These are phyloP conservation scores for Eimeria falciformis DNA, from an alignment of 169 alveolate genomes.

Conservation along the genomic window DNA sequence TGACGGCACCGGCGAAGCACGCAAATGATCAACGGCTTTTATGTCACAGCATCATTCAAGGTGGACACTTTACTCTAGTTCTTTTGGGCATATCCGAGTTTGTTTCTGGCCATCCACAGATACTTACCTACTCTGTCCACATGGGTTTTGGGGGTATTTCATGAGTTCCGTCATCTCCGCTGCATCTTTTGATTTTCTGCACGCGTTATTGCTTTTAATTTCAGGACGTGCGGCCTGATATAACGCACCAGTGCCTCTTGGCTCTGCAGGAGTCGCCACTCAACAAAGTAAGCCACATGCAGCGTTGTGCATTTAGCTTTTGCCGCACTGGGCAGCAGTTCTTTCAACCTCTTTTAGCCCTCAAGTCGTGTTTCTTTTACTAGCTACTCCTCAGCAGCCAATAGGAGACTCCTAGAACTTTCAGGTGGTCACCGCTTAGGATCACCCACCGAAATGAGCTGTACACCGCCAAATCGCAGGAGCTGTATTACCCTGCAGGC, in stretches of 20 bases:
- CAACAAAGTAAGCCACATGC: slow-evolving; percentile 78
- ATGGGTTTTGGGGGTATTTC: not conserved
- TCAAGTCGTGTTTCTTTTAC: not conserved
- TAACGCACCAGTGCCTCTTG: slow-evolving; percentile 86
- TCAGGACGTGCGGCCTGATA: slow-evolving; percentile 89
- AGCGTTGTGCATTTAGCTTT: not conserved
- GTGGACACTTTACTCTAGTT: not conserved
- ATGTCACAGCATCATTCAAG: not conserved
- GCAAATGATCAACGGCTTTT: not conserved
- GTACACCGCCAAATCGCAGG: not conserved
- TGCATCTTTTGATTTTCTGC: not conserved
- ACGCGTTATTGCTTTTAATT: not conserved
- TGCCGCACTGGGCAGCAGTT: not conserved
- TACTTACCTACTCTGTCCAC: too few relatives aligned
- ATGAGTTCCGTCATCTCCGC: not conserved
- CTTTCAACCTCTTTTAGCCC: not conserved
- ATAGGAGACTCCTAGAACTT: too few relatives aligned
- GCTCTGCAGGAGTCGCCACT: slow-evolving; percentile 86
- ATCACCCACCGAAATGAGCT: too few relatives aligned
- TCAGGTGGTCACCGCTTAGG: too few relatives aligned
- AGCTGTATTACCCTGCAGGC: slow-evolving; percentile 63
- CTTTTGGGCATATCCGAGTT: too few relatives aligned
- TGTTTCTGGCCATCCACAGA: too few relatives aligned
- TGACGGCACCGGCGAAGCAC: not conserved
- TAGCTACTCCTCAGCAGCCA: too few relatives aligned